Conservation (phyloP, 2,329 filamentous ascomycete genomes). For the Aspergillus phoenicis region DNA sequence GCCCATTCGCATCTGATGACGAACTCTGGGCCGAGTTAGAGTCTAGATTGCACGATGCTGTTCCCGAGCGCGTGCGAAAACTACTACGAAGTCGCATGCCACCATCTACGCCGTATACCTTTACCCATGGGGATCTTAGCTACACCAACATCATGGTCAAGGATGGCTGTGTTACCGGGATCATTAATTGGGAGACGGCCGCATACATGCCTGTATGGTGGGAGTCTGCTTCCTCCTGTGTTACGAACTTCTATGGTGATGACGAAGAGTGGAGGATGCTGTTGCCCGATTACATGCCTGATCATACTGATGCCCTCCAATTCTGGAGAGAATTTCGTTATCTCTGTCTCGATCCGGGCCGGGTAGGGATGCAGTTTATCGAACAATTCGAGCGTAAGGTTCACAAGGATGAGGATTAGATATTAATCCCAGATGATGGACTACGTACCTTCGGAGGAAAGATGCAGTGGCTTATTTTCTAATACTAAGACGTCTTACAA, state of each 20-base stretch:
- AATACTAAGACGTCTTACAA: too few species aligned
- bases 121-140: conserved; percentile 45
- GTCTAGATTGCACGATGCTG: conserved; percentile 2
- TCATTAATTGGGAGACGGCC: conserved; percentile 45
- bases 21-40: conserved; percentile 20
- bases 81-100: conserved; percentile 22
- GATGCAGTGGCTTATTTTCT: too few species aligned
- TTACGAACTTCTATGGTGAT: too few species aligned
- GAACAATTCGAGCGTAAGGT: too few species aligned
- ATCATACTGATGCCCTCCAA: conserved; percentile 19
- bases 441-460: too few species aligned
- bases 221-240: conserved; percentile 19
- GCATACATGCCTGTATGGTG: conserved; percentile 46
- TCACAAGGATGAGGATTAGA: too few species aligned
- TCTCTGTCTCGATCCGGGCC: conserved; percentile 15
- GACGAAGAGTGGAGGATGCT: conserved; percentile 21
- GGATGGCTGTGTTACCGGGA: conserved; percentile 38
- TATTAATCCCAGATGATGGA: too few species aligned
- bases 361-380: too few species aligned
- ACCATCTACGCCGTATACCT: conserved; percentile 33
- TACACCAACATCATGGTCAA: conserved; percentile 45
- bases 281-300: conserved; percentile 21
- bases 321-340: conserved; percentile 24
- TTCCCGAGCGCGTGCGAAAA: conserved; percentile 2
- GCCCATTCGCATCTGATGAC: conserved; percentile 17